Evolutionary conservation across 1,139 yeast genomes (phyloP).

Genomic region (Debaryomyces singareniensis): DNA sequence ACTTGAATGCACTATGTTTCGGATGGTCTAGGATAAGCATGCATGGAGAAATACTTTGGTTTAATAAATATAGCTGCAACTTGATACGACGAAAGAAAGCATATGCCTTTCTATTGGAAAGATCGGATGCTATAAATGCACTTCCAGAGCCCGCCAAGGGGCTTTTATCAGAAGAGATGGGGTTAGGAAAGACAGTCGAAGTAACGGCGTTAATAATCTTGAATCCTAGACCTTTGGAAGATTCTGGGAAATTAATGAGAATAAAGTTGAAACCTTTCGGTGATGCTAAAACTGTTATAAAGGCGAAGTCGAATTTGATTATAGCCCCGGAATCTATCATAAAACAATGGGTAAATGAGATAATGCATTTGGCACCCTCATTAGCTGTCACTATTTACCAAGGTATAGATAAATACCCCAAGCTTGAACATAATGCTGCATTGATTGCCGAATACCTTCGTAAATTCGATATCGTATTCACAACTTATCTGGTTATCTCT

Average conservation of each 20-base stretch:
- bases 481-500: slow-evolving; percentile 67
- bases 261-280: slow-evolving; percentile 28
- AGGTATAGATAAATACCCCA: slow-evolving; percentile 52
- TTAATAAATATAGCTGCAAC: slow-evolving; percentile 45
- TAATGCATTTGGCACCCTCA: slow-evolving; percentile 50
- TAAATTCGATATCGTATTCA: slow-evolving; percentile 71
- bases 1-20: slow-evolving; percentile 36
- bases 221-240: slow-evolving; percentile 47
- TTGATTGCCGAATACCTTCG: slow-evolving; percentile 41
- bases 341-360: slow-evolving; percentile 79
- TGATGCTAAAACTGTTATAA: slow-evolving; percentile 39
- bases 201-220: slow-evolving; percentile 56
- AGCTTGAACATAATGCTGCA: slow-evolving; percentile 34
- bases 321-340: slow-evolving; percentile 81
- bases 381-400: slow-evolving; percentile 55
- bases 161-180: slow-evolving; percentile 90
- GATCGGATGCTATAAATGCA: slow-evolving; percentile 8
- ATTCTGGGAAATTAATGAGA: slow-evolving; percentile 33
- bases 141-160: slow-evolving; percentile 50
- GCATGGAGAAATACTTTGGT: slow-evolving; percentile 27
- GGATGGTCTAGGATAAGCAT: slow-evolving; percentile 43
- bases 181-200: slow-evolving; percentile 91
- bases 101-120: slow-evolving; percentile 17
- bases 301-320: slow-evolving; percentile 67
- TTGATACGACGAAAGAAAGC: slow-evolving; percentile 29